These are phyloP conservation scores for Talaromyces sp. DNA, from an alignment of 2,329 filamentous ascomycete species.

Conservation along the genomic window DNA sequence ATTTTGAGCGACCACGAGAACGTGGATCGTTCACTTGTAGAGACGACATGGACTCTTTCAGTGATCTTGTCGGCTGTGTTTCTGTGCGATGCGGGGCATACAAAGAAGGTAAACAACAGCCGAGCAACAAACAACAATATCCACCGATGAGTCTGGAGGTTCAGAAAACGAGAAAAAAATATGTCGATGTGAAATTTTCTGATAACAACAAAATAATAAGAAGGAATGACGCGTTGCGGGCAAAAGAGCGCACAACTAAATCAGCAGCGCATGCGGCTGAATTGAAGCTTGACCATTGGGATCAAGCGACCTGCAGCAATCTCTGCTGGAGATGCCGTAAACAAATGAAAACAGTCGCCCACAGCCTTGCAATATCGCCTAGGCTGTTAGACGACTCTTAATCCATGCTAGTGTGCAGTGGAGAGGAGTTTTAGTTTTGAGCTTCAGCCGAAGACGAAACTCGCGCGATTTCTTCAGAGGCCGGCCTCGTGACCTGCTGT, in stretches of 20 bases:
- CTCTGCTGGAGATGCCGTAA: not conserved
- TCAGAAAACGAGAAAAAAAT: not conserved
- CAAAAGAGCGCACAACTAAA: not conserved
- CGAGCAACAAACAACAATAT: not conserved
- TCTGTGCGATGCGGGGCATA: slow-evolving; percentile 6
- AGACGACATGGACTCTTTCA: slow-evolving; percentile 23
- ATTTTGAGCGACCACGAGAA: slow-evolving; percentile 43
- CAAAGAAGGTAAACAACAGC: not conserved
- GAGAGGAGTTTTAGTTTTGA: not conserved
- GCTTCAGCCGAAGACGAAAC: not conserved
- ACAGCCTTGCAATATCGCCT: not conserved
- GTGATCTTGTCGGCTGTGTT: not conserved
- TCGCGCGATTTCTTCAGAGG: not conserved
- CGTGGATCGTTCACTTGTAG: slow-evolving; percentile 39
- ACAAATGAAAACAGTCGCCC: not conserved
- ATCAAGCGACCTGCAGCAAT: not conserved
- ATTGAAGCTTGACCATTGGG: slow-evolving; percentile 9
- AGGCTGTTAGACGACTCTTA: not conserved
- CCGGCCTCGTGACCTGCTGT: not conserved
- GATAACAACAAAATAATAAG: not conserved
- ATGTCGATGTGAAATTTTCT: not conserved
- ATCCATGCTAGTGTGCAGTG: not conserved
- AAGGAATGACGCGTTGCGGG: not conserved
- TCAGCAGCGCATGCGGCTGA: slow-evolving; percentile 13
- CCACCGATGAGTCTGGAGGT: not conserved